A percentile compares a stretch with the other conserved stretches of the same genome.
phyloP scores from a whole-genome alignment of 2,329 filamentous ascomycete genomes.

The Orbilia brochopaga region DNA sequence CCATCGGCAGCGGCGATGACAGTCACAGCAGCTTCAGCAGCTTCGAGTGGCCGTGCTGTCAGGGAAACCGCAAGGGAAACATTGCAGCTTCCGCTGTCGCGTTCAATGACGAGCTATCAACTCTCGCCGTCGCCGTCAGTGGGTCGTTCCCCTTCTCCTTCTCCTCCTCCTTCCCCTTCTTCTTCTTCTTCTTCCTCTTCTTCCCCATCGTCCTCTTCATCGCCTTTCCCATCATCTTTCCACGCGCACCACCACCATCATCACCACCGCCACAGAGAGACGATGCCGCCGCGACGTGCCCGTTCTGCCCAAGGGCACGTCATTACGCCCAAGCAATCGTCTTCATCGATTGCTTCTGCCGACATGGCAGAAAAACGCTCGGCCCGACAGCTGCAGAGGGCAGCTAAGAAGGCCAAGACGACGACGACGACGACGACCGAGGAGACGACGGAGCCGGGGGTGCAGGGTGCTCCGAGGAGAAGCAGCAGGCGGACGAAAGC shows the following conservation, averaged over 20 bases:
- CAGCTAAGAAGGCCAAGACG: conserved; percentile 2
- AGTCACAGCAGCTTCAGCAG: too few relatives aligned
- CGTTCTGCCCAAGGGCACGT: conserved; percentile 6
- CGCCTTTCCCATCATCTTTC: conserved; percentile 11
- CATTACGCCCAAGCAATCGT: conserved; percentile 16
- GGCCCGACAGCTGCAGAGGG: not conserved
- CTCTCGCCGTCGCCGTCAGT: conserved; percentile 46
- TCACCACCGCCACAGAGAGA: not conserved
- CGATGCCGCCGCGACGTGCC: not conserved
- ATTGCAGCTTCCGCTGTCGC: conserved; percentile 35
- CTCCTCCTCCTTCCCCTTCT: conserved; percentile 25
- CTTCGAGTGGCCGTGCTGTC: conserved; percentile 1
- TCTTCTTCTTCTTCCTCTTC: conserved; percentile 29
- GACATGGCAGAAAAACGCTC: conserved; percentile 16
- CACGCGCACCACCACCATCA: not conserved
- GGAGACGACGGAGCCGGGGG: conserved; percentile 18
- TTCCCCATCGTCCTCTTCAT: conserved; percentile 20
- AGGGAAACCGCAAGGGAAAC: conserved; percentile 16
- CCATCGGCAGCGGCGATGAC: conserved; percentile 32
- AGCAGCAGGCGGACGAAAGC: conserved; percentile 15
- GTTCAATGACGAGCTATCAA: conserved; percentile 22
- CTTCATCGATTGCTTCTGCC: conserved; percentile 8
- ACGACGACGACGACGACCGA: conserved; percentile 16
- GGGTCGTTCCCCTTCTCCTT: conserved; percentile 32
- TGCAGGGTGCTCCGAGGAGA: conserved; percentile 16